phyloP scores from a whole-genome alignment of 2,329 filamentous ascomycete species.

The Dendryphion nanum region DNA sequence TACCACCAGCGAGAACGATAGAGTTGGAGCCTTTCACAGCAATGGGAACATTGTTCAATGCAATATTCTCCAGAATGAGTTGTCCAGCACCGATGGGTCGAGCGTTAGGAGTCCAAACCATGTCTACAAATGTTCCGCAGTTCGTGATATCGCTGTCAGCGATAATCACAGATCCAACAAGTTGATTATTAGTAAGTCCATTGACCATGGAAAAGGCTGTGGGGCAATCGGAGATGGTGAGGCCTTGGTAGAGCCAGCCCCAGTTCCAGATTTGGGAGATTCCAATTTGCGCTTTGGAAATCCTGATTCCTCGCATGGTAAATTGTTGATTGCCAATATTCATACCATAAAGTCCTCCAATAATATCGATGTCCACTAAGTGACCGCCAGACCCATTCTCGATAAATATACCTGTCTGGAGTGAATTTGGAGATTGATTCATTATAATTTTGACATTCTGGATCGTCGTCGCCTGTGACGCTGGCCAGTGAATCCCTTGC shows the following conservation, averaged over 20 bases:
- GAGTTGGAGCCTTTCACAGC: constrained; percentile 27
- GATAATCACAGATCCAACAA: constrained; percentile 57
- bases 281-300: constrained; percentile 52
- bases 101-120: constrained; percentile 36
- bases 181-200: constrained; percentile 25
- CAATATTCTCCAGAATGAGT: constrained; percentile 57
- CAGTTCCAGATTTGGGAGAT: constrained; percentile 62
- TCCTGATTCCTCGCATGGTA: constrained; percentile 58
- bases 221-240: constrained; percentile 53
- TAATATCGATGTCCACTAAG: constrained; percentile 47
- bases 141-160: constrained; percentile 57
- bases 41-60: constrained; percentile 31
- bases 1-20: constrained; percentile 33
- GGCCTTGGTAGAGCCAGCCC: constrained; percentile 56
- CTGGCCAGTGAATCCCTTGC: constrained; percentile 50
- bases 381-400: constrained; percentile 48
- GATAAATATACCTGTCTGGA: constrained; percentile 49
- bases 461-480: constrained; percentile 47
- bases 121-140: constrained; percentile 51
- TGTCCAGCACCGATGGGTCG: constrained; percentile 49
- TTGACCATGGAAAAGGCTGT: constrained; percentile 54
- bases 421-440: constrained; percentile 43
- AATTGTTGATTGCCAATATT: constrained; percentile 53
- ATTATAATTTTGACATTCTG: constrained; percentile 49
- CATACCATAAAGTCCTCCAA: constrained; percentile 44